These are phyloP conservation scores for Saturnispora bothae DNA, from an alignment of 805 yeast species.

Conservation along the genomic window DNA sequence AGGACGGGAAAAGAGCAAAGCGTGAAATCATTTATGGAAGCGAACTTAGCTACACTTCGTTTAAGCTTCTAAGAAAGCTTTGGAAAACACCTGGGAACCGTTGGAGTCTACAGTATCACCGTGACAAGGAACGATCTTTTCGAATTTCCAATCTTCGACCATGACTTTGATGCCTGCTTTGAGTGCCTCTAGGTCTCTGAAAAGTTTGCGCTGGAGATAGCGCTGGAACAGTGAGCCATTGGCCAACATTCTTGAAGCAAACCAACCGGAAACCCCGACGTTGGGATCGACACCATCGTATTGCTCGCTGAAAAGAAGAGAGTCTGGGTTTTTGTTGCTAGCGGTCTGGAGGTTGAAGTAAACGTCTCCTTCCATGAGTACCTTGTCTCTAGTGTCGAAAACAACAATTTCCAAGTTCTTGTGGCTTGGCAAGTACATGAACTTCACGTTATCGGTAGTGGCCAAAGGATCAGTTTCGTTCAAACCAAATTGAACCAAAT, in stretches of 20 bases:
- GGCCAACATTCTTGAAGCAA: conserved; percentile 12
- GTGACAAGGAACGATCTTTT: conserved; percentile 30
- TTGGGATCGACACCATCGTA: conserved; percentile 32
- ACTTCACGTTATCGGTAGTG: conserved; percentile 36
- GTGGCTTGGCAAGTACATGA: conserved; percentile 46
- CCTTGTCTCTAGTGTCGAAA: conserved; percentile 36
- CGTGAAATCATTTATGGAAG: too few relatives aligned
- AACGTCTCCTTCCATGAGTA: conserved; percentile 50
- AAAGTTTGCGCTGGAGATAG: conserved; percentile 3
- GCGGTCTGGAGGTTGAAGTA: conserved; percentile 44
- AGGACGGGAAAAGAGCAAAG: too few relatives aligned
- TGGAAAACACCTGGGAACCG: neutral
- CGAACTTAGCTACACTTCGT: too few relatives aligned
- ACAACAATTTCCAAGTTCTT: conserved; percentile 47
- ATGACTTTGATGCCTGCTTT: conserved; percentile 20
- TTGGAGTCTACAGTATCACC: neutral
- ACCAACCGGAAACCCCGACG: conserved; percentile 26
- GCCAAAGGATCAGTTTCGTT: conserved; percentile 14
- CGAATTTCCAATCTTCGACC: conserved; percentile 34
- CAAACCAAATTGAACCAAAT: conserved; percentile 26
- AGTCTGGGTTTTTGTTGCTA: conserved; percentile 29
- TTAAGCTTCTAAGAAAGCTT: neutral
- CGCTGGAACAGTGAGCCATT: conserved; percentile 11
- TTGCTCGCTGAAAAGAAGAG: conserved; percentile 33
- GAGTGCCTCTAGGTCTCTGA: conserved; percentile 9